Evolutionary conservation across 805 yeast species (phyloP), one percentile per base, ranked within the genome.

Genomic region (Myxozyma melibiosi): DNA sequence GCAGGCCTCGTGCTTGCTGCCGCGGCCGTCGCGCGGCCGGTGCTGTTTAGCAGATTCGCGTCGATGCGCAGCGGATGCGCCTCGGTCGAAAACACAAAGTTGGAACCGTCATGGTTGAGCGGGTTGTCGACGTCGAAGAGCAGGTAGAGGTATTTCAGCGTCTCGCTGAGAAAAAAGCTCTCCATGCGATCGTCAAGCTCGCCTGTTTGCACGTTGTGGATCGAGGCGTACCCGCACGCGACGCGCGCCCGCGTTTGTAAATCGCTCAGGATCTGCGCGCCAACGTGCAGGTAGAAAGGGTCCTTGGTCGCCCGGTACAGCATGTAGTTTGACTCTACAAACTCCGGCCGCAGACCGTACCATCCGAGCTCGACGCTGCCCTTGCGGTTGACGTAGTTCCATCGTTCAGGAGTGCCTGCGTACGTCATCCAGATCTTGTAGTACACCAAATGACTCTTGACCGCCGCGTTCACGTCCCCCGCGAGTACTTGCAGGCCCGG

Each of bases 281-380:
- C 97, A 30, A 89, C 81, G 52, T 84, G 82, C 18, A 91, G 73
- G 69, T 84, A 90, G 67, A 90, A 77, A 2, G 96, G 96, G 69
- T 91, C 98, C 55, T 76, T 78, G 0, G 97, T 91, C 1, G 96
- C 96, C 39, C 86, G 75, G 67, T 86, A 90, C 14, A 91, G 73
- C 67, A 85, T 84, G 70, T 90, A 91, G 0, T 95, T 89, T 0
- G 96, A 87, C 69, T 91, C 98, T 41, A 89, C 79, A 64, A 90
- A 89, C 68, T 91, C 98, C 0, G 98, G 98, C 53, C 98, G 75
- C 42, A 91, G 74, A 1, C 97, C 96, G 67, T 89, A 91, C 97
- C 97, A 91, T 28, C 58, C 65, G 4, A 64, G 61, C 22, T 71
- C 61, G 40, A 54, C 39, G 37, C 49, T 58, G 33, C 59, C 54